Evolutionary conservation across 495 filamentous ascomycete genomes (phyloP).

Genomic region (Tuber calosporum): DNA sequence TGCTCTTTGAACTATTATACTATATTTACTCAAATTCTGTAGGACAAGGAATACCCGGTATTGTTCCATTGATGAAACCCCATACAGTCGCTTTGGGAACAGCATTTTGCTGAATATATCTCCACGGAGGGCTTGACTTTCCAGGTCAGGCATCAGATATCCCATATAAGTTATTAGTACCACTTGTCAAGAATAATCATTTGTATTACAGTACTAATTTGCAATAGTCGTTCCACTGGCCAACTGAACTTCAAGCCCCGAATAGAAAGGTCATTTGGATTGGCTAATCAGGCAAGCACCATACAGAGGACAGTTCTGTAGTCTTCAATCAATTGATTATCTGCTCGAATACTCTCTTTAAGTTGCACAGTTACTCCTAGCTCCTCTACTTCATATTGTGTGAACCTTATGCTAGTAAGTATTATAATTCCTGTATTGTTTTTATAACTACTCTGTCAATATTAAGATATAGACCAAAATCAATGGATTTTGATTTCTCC

Average conservation of each 20-base stretch:
- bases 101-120: not conserved
- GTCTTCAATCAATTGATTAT: not conserved
- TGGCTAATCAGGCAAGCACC: not conserved
- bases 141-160: not conserved
- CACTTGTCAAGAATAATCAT: not conserved
- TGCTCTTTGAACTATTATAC: not conserved
- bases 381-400: not conserved
- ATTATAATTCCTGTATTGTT: not conserved
- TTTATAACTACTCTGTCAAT: not conserved
- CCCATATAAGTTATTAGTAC: not conserved
- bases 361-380: not conserved
- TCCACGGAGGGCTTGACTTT: not conserved
- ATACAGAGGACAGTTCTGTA: not conserved
- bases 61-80: constrained; percentile 10
- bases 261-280: not conserved
- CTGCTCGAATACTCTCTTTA: not conserved
- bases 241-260: not conserved
- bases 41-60: not conserved
- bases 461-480: too few relatives aligned
- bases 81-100: not conserved
- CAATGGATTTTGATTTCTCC: too few relatives aligned
- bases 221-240: not conserved
- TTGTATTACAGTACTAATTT: not conserved
- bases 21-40: not conserved
- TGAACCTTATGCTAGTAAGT: not conserved